phyloP scores from a whole-genome alignment of 441 rosid species.

The Rhodomyrtus psidioides region DNA sequence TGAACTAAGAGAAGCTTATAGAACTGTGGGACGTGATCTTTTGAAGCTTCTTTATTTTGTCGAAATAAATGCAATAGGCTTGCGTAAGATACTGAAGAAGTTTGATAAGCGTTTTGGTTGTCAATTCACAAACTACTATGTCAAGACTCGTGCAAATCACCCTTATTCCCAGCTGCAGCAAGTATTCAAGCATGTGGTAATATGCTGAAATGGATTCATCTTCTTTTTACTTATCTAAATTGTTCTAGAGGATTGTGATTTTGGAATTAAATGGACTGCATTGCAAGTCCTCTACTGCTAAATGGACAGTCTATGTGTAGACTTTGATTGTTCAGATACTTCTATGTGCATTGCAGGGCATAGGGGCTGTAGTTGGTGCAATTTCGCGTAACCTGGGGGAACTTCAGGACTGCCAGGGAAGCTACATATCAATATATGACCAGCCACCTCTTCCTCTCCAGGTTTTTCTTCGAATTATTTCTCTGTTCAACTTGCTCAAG shows the following conservation, averaged over 20 bases:
- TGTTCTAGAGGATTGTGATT: neutral
- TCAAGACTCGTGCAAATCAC: constrained; percentile 94
- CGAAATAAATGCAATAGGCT: constrained; percentile 87
- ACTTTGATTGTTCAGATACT: neutral
- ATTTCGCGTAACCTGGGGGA: constrained; percentile 97
- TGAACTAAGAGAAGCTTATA: constrained; percentile 68
- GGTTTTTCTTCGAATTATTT: constrained; percentile 25
- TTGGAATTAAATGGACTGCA: neutral
- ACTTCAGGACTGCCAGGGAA: constrained; percentile 95
- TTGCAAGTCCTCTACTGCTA: neutral
- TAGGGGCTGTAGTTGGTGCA: constrained; percentile 98
- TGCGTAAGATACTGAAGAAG: constrained; percentile 93
- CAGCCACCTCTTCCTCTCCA: constrained; percentile 75
- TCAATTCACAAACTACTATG: constrained; percentile 84
- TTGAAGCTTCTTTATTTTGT: constrained; percentile 76
- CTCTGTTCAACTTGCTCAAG: neutral
- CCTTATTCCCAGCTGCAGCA: constrained; percentile 98
- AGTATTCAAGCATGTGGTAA: constrained; percentile 99
- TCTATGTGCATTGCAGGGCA: constrained; percentile 40
- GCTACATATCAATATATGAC: constrained; percentile 90
- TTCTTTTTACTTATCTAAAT: neutral
- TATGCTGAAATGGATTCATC: constrained; percentile 2
- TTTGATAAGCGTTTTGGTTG: constrained; percentile 93
- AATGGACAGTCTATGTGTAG: neutral
- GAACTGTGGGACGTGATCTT: constrained; percentile 73